Conservation (phyloP, 1,284 basidiomycete species). For the Trametes pubescens region DNA sequence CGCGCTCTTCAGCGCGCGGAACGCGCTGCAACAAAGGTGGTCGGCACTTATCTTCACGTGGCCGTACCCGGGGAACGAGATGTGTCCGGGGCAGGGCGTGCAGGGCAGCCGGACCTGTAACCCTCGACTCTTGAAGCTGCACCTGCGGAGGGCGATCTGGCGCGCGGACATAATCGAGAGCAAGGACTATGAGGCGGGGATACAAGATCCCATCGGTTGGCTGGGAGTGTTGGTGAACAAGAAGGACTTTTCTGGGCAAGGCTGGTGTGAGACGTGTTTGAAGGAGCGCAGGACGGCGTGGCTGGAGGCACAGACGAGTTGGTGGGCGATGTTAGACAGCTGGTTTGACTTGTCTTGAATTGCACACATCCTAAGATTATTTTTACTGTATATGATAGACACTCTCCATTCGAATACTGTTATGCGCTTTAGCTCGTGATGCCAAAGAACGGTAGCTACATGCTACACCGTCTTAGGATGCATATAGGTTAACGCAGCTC, state of each 20-base stretch:
- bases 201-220: neutral
- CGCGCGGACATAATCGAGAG: conserved; percentile 30
- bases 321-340: neutral
- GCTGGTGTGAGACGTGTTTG: conserved; percentile 43
- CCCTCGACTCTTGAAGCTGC: neutral
- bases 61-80: conserved; percentile 24
- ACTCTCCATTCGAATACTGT: no score
- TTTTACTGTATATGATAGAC: no score
- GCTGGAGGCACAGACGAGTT: conserved; percentile 23
- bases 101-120: conserved; percentile 7
- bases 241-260: conserved; percentile 12
- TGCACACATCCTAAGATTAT: neutral
- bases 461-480: no score
- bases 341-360: neutral
- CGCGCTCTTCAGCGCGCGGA: conserved; percentile 33
- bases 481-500: no score
- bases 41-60: conserved; percentile 26
- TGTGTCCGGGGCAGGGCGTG: conserved; percentile 1
- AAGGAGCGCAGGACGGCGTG: conserved; percentile 32
- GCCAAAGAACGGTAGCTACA: no score
- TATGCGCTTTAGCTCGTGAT: no score
- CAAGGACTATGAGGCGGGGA: conserved; percentile 37
- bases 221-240: neutral
- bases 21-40: conserved; percentile 26
- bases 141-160: conserved; percentile 27